Evolutionary conservation across 2,329 filamentous ascomycete species (phyloP), one percentile per base, ranked within the genome.

Genomic region (Apiospora sp.): DNA sequence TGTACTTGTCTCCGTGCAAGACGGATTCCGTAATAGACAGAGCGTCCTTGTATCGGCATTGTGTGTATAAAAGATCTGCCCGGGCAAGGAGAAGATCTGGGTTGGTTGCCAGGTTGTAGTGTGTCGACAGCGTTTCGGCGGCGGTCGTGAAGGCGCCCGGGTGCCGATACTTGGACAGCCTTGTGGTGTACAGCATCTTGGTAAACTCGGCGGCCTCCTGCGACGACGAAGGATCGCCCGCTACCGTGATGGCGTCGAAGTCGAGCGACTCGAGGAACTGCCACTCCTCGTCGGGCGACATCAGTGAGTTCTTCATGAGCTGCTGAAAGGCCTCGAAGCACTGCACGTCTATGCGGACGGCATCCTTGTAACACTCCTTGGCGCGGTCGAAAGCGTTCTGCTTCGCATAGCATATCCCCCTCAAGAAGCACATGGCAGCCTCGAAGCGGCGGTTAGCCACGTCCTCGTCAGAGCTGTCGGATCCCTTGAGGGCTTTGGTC

Each of bases 291-390:
- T 94, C 92, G 0, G 95, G 95, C 68, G 90, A 91, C 90, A 99
- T 93, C 74, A 99, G 88, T 27, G 94, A 94, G 84, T 99, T 99
- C 84, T 95, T 94, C 92, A 98, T 98, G 71, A 99, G 89, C 85
- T 98, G 95, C 78, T 98, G 95, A 80, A 99, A 98, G 0, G 96
- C 96, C 83, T 99, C 96, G 80, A 98, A 98, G 83, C 96, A 99
- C 82, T 98, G 95, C 4, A 98, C 95, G 80, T 99, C 96, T 79
- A 99, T 98, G 74, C 94, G 91, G 67, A 98, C 95, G 1, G 96
- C 96, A 78, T 97, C 94, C 85, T 98, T 98, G 87, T 98, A 99
- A 84, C 96, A 98, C 79, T 98, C 95, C 82, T 98, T 98, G 70
- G 96, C 96, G 46, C 95, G 92, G 81, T 99, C 96, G 78, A 98